phyloP scores from a whole-genome alignment of 2,329 filamentous ascomycete genomes.

The Colletotrichum liaoningense region DNA sequence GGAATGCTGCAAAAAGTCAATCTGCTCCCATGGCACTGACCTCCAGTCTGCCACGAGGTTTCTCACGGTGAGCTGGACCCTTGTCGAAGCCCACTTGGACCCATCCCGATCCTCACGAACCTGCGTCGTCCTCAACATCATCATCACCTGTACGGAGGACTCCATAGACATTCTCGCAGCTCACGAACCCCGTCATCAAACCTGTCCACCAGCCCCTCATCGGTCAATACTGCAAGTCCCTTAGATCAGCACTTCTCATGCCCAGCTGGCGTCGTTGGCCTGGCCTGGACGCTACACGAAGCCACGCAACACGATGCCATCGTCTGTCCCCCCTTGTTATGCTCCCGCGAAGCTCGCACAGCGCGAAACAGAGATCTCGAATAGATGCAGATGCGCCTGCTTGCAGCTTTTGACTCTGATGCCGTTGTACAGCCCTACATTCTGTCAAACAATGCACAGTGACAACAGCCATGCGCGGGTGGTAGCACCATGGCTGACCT shows the following conservation, averaged over 20 bases:
- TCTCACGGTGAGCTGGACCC: constrained; percentile 4
- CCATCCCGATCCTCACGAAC: constrained; percentile 13
- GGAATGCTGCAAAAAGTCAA: neutral
- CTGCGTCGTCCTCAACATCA: constrained; percentile 7
- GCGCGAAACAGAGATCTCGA: constrained; percentile 40
- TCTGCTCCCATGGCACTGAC: constrained; percentile 1
- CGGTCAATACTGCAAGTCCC: neutral
- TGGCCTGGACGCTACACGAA: constrained; percentile 12
- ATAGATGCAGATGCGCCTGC: constrained; percentile 40
- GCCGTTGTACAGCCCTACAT: constrained; percentile 29
- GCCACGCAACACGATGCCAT: constrained; percentile 1
- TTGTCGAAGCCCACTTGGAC: neutral
- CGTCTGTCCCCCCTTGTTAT: neutral
- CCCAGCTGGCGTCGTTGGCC: neutral
- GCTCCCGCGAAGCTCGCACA: constrained; percentile 14
- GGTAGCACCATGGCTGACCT: neutral
- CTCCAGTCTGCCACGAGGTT: constrained; percentile 22
- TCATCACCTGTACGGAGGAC: neutral
- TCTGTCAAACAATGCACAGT: constrained; percentile 31
- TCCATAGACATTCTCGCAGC: neutral
- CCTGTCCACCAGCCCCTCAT: neutral
- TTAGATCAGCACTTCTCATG: constrained; percentile 3
- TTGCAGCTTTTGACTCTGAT: constrained; percentile 35
- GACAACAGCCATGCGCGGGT: constrained; percentile 28
- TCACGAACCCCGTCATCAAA: constrained; percentile 5